A percentile compares a stretch with the other conserved stretches of the same genome.
Evolutionary conservation across 2,329 filamentous ascomycete genomes (phyloP).

Genomic region (Colletotrichum agaves): DNA sequence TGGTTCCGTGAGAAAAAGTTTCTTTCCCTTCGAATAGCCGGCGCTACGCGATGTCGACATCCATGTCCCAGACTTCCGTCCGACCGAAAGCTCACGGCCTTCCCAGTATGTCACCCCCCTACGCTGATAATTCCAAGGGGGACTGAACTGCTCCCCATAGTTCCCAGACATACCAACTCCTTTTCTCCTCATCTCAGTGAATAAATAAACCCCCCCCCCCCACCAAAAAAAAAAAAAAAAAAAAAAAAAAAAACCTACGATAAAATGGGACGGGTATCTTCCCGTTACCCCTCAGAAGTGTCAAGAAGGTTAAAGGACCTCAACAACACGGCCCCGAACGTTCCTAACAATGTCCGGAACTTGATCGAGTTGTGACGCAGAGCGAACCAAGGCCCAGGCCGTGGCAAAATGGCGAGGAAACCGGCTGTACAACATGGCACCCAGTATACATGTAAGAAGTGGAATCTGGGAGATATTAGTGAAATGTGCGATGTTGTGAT

Average conservation of each 20-base stretch:
- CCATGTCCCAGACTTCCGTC: slow-evolving; percentile 9
- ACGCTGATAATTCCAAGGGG: slow-evolving; percentile 1
- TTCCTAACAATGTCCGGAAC: slow-evolving; percentile 32
- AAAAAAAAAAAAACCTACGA: no score
- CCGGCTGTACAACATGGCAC: slow-evolving; percentile 61
- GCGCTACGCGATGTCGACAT: slow-evolving; percentile 18
- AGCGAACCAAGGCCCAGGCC: slow-evolving; percentile 35
- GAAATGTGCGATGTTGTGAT: background rate
- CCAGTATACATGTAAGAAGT: slow-evolving; percentile 59
- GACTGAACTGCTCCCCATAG: slow-evolving; percentile 11
- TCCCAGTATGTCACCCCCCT: background rate
- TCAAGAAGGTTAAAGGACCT: slow-evolving; percentile 37
- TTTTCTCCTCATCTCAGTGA: slow-evolving; percentile 23
- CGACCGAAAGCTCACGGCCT: slow-evolving; percentile 3
- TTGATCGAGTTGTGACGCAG: slow-evolving; percentile 23
- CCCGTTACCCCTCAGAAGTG: background rate
- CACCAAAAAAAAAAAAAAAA: no score
- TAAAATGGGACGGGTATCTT: background rate
- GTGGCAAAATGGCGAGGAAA: slow-evolving; percentile 58
- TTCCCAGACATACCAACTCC: slow-evolving; percentile 29
- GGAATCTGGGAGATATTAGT: slow-evolving; percentile 57
- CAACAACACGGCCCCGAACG: slow-evolving; percentile 41
- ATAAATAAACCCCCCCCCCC: no score
- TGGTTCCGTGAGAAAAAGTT: slow-evolving; percentile 20
- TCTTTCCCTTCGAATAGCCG: background rate